These are phyloP conservation scores for Backusella macrospora DNA, from an alignment of 192 early-diverging fungal genomes.

Conservation along the genomic window DNA sequence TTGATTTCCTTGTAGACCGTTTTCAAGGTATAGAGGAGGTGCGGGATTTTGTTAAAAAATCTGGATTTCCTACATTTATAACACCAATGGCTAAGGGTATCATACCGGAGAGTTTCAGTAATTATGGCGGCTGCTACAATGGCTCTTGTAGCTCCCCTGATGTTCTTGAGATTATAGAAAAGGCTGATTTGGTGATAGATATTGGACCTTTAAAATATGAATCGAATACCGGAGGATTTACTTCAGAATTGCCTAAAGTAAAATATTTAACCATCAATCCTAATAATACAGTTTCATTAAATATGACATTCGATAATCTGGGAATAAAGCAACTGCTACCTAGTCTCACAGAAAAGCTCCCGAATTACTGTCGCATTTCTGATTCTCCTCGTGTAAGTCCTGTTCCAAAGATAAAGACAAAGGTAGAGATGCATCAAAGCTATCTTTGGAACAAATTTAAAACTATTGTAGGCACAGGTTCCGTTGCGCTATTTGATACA, in stretches of 20 bases:
- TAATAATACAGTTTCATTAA: constrained; percentile 28
- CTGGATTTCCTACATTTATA: constrained; percentile 41
- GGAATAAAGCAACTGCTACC: constrained; percentile 38
- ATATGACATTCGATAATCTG: constrained; percentile 39
- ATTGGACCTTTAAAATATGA: constrained; percentile 48
- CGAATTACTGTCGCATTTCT: background rate
- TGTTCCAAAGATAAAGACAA: background rate
- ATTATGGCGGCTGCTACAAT: constrained; percentile 34
- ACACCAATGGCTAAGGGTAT: constrained; percentile 52
- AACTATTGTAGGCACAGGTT: constrained; percentile 23
- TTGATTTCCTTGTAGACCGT: constrained; percentile 44
- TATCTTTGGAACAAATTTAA: constrained; percentile 48
- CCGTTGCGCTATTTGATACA: constrained; percentile 41
- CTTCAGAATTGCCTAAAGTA: constrained; percentile 27
- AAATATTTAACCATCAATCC: constrained; percentile 43
- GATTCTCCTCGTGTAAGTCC: background rate
- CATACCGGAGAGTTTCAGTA: constrained; percentile 31
- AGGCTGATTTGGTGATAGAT: constrained; percentile 43
- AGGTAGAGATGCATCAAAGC: constrained; percentile 34
- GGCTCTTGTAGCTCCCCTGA: constrained; percentile 20
- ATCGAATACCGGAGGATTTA: constrained; percentile 52
- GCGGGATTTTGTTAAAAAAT: constrained; percentile 29
- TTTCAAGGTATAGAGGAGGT: constrained; percentile 27
- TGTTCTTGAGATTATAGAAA: constrained; percentile 36
- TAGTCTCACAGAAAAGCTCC: constrained; percentile 7